Base-by-base conservation (phyloP, 371 early-diverging fungal species). In the Mortierella sp. region DNA sequence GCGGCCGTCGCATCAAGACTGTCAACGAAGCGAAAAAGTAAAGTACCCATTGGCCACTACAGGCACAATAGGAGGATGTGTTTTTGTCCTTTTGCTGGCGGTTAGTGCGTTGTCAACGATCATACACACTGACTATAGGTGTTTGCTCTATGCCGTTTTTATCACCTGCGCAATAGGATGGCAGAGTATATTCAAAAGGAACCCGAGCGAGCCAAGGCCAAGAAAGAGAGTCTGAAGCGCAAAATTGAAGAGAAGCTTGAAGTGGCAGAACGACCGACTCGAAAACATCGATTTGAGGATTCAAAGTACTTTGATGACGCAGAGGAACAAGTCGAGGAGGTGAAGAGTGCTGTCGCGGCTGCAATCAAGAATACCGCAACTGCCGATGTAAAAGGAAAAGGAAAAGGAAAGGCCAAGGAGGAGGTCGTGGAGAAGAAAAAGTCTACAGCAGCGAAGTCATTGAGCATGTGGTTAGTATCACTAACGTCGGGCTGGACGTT, bases 1-100 rank as follows among this genome's bases (percentile, higher is more conserved):
- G 90, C 53, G 98, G 98, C 2, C 82, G 96, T 43, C 84, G 98
- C 24, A 86, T 98, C 24, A 89, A 92, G 72, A 92, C 94, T 4
- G 89, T 95, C 16, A 95, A 94, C 62, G 96, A 93, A 45, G 95
- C 96, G 34, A 92, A 94, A 82, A 89, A 86, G 93, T 93, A 83
- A 80, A 70, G 46, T n/a, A n/a, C 38, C 26, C n/a, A n/a, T n/a
- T n/a, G n/a, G n/a, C n/a, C n/a, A n/a, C n/a, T n/a, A n/a, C n/a
- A n/a, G n/a, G n/a, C n/a, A n/a, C n/a, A n/a, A n/a, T n/a, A n/a
- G n/a, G n/a, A n/a, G n/a, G n/a, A n/a, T n/a, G n/a, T n/a, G n/a
- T n/a, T n/a, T n/a, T n/a, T n/a, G n/a, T n/a, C n/a, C n/a, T n/a
- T n/a, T n/a, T n/a, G n/a, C n/a, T n/a, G n/a, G n/a, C n/a, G n/a